These are phyloP conservation scores for Candida labiduridarum DNA, from an alignment of 1,139 yeast species.

Conservation along the genomic window DNA sequence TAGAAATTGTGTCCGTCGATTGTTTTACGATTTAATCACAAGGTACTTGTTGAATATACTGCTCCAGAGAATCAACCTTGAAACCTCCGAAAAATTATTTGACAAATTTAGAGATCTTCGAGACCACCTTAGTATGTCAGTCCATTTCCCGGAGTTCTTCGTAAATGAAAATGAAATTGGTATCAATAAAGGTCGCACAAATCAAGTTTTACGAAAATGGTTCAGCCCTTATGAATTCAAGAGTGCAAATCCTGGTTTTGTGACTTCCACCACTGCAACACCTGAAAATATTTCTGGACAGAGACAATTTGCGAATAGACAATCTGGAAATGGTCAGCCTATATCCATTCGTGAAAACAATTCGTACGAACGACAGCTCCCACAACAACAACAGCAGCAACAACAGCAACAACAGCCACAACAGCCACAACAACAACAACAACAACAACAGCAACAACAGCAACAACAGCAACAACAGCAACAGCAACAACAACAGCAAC, in stretches of 20 bases:
- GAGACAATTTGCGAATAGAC: not conserved
- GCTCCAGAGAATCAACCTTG: not conserved
- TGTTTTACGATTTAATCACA: constrained; percentile 11
- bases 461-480: not conserved
- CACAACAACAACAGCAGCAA: not conserved
- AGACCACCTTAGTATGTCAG: constrained; percentile 9
- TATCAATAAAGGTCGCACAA: not conserved
- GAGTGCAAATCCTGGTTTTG: not conserved
- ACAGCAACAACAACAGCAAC: constrained; percentile 1
- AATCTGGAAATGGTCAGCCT: not conserved
- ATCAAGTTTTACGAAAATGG: constrained; percentile 9
- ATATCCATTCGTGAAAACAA: not conserved
- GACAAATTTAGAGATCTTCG: constrained; percentile 5
- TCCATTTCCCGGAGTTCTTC: constrained; percentile 12
- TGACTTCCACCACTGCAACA: not conserved
- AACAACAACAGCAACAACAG: constrained; percentile 1
- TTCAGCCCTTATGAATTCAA: constrained; percentile 12
- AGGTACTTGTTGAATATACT: constrained; percentile 8
- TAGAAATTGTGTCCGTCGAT: constrained; percentile 9
- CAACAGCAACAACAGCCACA: constrained; percentile 4
- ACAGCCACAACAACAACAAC: not conserved
- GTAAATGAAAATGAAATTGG: constrained; percentile 5
- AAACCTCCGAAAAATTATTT: not conserved
- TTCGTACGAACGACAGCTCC: constrained; percentile 1
- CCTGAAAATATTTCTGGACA: not conserved